Evolutionary conservation across 805 yeast species (phyloP).

Genomic region (Ogataea pini): DNA sequence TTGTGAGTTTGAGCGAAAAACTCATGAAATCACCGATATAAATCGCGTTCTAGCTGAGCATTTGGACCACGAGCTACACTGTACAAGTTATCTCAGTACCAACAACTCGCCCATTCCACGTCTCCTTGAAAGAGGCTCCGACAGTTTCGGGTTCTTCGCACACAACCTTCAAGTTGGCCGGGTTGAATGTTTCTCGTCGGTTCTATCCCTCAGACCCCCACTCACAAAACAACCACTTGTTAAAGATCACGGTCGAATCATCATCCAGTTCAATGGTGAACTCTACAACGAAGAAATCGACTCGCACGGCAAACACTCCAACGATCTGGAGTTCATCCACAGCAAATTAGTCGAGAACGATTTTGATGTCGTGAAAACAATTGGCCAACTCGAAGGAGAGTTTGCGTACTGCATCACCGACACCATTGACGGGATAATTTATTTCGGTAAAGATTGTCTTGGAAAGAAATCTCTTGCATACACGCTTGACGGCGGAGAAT

Average conservation of each 20-base stretch:
- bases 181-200: conserved; percentile 62
- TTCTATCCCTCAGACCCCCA: conserved; percentile 79
- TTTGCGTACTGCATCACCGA: conserved; percentile 69
- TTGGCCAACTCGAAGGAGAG: conserved; percentile 69
- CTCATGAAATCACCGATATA: conserved; percentile 13
- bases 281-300: conserved; percentile 63
- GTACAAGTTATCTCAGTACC: conserved; percentile 1
- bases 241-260: conserved; percentile 31
- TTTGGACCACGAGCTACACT: conserved; percentile 14
- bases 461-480: conserved; percentile 81
- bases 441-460: conserved; percentile 80
- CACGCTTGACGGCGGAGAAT: conserved; percentile 21
- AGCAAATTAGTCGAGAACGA: conserved; percentile 32
- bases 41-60: conserved; percentile 8
- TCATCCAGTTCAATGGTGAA: conserved; percentile 89
- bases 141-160: conserved; percentile 41
- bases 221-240: conserved; percentile 71
- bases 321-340: conserved; percentile 65
- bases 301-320: conserved; percentile 33
- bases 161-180: conserved; percentile 9
- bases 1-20: no score
- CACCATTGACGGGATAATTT: conserved; percentile 39
- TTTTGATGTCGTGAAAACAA: conserved; percentile 41
- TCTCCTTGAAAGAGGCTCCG: conserved; percentile 65
- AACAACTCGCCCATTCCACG: conserved; percentile 43